Evolutionary conservation across 2,329 filamentous ascomycete genomes (phyloP), one percentile per base, ranked within the genome.

Genomic region (Epichloe hybrida): DNA sequence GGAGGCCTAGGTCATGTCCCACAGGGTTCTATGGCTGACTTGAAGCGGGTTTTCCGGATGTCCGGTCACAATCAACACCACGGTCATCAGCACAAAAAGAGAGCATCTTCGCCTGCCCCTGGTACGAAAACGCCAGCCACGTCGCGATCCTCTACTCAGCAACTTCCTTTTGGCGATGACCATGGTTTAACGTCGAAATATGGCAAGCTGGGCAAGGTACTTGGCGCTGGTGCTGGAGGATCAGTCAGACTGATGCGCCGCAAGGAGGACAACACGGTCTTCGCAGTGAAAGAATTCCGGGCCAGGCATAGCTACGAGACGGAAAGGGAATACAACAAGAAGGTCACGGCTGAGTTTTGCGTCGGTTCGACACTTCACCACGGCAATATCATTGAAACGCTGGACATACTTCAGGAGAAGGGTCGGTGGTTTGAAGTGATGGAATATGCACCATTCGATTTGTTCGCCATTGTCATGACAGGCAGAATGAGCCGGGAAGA

Each of bases 381-480:
- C 61, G 91, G 93, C 60, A 98, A 98, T 64, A 89, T 98, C 58
- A 97, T 98, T 60, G 93, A 98, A 67, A 97, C 93, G 1, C 77
- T 98, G 57, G 93, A 98, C 66, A 95, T 98, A 55, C 81, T 98
- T 11, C 87, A 94, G 58, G 93, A 98, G 69, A 93, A 91, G 67
- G 82, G 81, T 48, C 89, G 85, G 56, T 98, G 93, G 88, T 98
- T 89, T 62, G 91, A 97, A 63, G 93, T 98, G 41, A 98, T 98
- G 93, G 93, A 98, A 64, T 98, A 95, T 62, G 93, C 90, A 11
- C 93, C 93, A 0, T 98, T 76, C 62, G 93, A 98, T 65, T 76
- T 98, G 34, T 98, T 98, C 64, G 93, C 93, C 12, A 95, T 94
- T 56, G 93, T 98, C 58, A 98, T 98, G 93, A 97, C 93, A 0